These are phyloP conservation scores for Alternaria sp. DNA, from an alignment of 2,329 filamentous ascomycete genomes.

Conservation along the genomic window DNA sequence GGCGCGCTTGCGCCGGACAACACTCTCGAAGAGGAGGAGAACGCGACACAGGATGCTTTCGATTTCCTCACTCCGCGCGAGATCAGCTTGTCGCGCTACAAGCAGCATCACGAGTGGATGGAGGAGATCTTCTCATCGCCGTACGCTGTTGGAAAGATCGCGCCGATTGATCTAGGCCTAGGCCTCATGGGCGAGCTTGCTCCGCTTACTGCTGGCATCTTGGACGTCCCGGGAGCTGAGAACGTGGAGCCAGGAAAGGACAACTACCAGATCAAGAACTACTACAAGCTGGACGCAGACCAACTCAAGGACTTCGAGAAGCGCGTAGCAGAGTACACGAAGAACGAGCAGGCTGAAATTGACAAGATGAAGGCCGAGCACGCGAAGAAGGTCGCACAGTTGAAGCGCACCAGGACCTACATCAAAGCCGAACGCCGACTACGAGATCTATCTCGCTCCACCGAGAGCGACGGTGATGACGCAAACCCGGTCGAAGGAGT, in stretches of 20 bases:
- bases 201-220: conserved; percentile 81
- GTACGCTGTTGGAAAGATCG: conserved; percentile 83
- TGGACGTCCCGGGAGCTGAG: conserved; percentile 63
- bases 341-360: conserved; percentile 79
- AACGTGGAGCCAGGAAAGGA: conserved; percentile 33
- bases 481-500: conserved; percentile 71
- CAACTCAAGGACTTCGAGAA: conserved; percentile 84
- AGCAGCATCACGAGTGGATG: conserved; percentile 99
- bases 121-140: conserved; percentile 94
- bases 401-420: conserved; percentile 73
- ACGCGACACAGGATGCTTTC: conserved; percentile 84
- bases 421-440: conserved; percentile 79
- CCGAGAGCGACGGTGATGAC: conserved; percentile 28
- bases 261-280: conserved; percentile 55
- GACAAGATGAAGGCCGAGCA: conserved; percentile 84
- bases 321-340: conserved; percentile 74
- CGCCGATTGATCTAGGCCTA: conserved; percentile 83
- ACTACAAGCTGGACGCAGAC: conserved; percentile 74
- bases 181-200: conserved; percentile 80
- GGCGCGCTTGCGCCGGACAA: conserved; percentile 45
- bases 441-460: conserved; percentile 64
- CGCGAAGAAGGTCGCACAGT: conserved; percentile 73
- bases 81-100: conserved; percentile 84
- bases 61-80: conserved; percentile 89
- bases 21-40: conserved; percentile 84